Evolutionary conservation across 176 grass and related monocot genomes (phyloP), one percentile per base, ranked within the genome.

Genomic region (Olyra latifolia): DNA sequence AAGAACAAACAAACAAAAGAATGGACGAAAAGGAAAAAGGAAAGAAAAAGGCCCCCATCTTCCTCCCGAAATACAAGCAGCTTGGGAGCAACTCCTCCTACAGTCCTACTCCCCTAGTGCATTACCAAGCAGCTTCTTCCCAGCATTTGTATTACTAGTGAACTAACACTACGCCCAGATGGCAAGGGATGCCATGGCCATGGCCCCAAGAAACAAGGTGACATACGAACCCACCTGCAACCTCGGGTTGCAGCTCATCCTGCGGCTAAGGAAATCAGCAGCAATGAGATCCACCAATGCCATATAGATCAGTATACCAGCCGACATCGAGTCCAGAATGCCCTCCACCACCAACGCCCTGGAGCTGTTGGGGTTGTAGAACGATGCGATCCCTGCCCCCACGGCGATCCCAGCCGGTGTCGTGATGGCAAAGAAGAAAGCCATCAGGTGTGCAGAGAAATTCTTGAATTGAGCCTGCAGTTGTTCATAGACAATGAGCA

Each of bases 241-340:
- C 46, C 82, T 65, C 7, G 38, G 59, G 17, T 79, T 89, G 82
- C 72, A 88, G 71, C 81, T 94, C 89, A 86, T 87, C 75, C 52
- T 91, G 52, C 85, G 82, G 78, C 79, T 87, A 19, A 92, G 79
- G 38, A 97, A 97, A 84, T 97, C 89, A 19, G 87, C 87, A 52
- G 91, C 87, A 62, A 97, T 90, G 48, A 97, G 87, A 81, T 92
- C 87, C 12, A 97, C 87, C 54, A 97, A 60, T 10, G 94, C 89
- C 89, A 90, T 92, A 38, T 97, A 94, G 77, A 97, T 94, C 43
- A 97, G 77, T 68, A 97, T 97, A 56, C 94, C 94, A 11, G 94
- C 89, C 0, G 94, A 92, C n/a, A 84, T 87, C 2, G 89, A 88
- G 68, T 97, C 89, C 22, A 97, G 76, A 55, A 92, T 83, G 23